Evolutionary conservation across 2,329 filamentous ascomycete genomes (phyloP).

Genomic region (Chaetomiaceae sp.): DNA sequence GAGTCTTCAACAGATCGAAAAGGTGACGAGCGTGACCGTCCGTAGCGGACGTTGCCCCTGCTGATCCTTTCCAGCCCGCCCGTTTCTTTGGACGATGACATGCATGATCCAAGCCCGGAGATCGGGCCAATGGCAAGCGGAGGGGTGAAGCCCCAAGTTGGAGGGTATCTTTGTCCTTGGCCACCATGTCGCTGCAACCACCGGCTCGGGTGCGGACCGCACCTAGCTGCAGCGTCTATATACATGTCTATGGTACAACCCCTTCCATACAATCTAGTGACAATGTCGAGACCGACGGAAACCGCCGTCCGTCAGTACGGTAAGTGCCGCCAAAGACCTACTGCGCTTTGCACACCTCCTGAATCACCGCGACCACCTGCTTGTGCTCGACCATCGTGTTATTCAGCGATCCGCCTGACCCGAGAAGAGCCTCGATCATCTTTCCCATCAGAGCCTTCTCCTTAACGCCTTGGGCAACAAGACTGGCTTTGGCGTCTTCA

Average conservation of each 20-base stretch:
- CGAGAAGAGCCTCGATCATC: constrained; percentile 58
- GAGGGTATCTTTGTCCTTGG: not conserved
- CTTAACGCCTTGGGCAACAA: constrained; percentile 43
- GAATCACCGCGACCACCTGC: constrained; percentile 57
- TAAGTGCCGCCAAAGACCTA: not conserved
- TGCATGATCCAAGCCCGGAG: not conserved
- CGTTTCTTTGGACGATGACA: not conserved
- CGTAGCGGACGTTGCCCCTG: not conserved
- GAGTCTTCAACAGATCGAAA: no score
- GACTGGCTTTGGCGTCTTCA: constrained; percentile 45
- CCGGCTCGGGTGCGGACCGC: not conserved
- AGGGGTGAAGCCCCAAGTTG: not conserved
- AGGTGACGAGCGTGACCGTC: not conserved
- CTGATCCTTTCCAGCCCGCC: not conserved
- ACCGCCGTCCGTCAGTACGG: not conserved
- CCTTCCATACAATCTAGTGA: not conserved
- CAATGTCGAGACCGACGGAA: no score
- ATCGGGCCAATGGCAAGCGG: not conserved
- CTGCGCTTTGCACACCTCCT: constrained; percentile 36
- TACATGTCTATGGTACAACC: constrained; percentile 4
- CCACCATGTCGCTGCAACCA: not conserved
- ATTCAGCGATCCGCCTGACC: constrained; percentile 49
- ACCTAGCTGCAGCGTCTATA: not conserved
- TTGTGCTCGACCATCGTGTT: constrained; percentile 62
- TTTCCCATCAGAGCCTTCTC: constrained; percentile 51